Evolutionary conservation across 768 basidiomycete species (phyloP).

Genomic region (Cubamyces sp.): DNA sequence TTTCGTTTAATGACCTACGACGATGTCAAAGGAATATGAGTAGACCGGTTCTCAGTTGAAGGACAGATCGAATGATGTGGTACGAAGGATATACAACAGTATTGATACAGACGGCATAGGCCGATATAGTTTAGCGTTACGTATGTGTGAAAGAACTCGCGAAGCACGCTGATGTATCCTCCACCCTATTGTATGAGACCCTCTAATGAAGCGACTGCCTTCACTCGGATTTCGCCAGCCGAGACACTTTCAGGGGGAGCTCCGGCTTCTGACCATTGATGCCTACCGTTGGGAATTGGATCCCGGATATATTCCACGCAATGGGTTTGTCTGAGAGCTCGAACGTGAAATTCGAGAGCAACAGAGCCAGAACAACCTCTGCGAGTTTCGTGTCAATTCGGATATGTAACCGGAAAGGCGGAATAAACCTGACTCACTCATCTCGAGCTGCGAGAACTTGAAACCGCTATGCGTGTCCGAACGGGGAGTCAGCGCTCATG

Average conservation of each 20-base stretch:
- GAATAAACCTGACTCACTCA: slow-evolving; percentile 20
- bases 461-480: slow-evolving; percentile 19
- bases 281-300: slow-evolving; percentile 34
- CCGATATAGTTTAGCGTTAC: neutral
- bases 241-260: slow-evolving; percentile 33
- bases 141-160: neutral
- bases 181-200: neutral
- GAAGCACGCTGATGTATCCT: too few relatives aligned
- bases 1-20: too few relatives aligned
- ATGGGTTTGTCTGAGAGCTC: slow-evolving; percentile 32
- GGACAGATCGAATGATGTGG: too few relatives aligned
- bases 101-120: slow-evolving; percentile 22
- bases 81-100: neutral
- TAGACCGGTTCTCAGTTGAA: too few relatives aligned
- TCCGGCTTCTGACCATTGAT: slow-evolving; percentile 24
- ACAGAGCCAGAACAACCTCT: slow-evolving; percentile 36
- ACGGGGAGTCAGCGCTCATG: neutral
- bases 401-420: too few relatives aligned
- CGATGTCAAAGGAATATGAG: too few relatives aligned
- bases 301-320: slow-evolving; percentile 36
- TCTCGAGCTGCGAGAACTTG: slow-evolving; percentile 31
- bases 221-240: neutral
- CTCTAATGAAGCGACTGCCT: too few relatives aligned
- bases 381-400: neutral
- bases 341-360: slow-evolving; percentile 34